Evolutionary conservation across 306 rosid species (phyloP), one percentile per base, ranked within the genome.

Genomic region (Dalbergia cultrata): DNA sequence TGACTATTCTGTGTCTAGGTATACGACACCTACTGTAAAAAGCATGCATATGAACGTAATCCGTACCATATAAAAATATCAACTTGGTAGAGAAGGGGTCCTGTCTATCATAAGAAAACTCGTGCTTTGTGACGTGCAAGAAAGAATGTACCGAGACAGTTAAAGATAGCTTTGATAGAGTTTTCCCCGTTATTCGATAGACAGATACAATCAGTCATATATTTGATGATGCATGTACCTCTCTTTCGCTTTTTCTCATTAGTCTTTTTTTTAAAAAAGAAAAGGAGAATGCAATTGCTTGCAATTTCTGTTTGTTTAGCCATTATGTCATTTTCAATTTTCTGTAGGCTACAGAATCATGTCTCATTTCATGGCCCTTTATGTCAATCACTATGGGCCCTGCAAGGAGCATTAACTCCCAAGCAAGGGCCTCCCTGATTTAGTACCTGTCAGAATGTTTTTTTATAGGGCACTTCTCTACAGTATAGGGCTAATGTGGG

Each of bases 341-440:
- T 61, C 5, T 26, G 19, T 11, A 43, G 3, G 22, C 21, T 21
- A 44, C 70, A 62, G 13, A 12, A 59, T 41, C 22, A 60, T 60
- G 70, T 60, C 33, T 74, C 34, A 53, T 61, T 44, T 52, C 58
- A 39, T 62, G 65, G 49, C 53, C n/a, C 67, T 61, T 0, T 39
- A 22, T 41, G 84, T 26, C 14, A 53, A 80, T 53, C 74, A 62
- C 73, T 26, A 2, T 41, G 16, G 61, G 39, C 34, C 22, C 18
- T 45, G 26, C 10, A 45, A 33, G 61, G 64, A 41, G 64, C 45
- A 80, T 63, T 37, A 34, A 69, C 17, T 54, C 41, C 75, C 34
- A 53, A 78, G 35, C 60, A 78, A 66, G 70, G 70, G 66, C 76
- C 50, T 81, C 50, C 85, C 75, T 26, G 14, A 76, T 80, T 58